Evolutionary conservation across 2,329 filamentous ascomycete genomes (phyloP).

Genomic region (Pseudogymnoascus sp.): DNA sequence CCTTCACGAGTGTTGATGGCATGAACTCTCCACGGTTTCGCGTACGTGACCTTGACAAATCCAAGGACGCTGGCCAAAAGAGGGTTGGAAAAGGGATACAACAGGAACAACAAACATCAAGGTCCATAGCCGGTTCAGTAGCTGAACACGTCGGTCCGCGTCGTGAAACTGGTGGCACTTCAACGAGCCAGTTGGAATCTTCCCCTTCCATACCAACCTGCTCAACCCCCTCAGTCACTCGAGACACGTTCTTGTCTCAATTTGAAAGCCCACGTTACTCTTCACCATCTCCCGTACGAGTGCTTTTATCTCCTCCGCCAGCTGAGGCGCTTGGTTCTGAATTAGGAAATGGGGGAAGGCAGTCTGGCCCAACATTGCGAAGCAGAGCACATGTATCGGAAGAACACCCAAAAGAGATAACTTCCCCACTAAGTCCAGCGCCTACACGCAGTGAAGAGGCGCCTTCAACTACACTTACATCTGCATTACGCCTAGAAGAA

Average conservation of each 20-base stretch:
- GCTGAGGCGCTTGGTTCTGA: neutral
- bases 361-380: neutral
- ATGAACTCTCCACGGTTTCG: neutral
- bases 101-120: neutral
- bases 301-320: neutral
- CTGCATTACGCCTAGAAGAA: neutral
- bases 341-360: neutral
- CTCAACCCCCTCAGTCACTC: neutral
- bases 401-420: neutral
- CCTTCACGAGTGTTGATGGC: constrained; percentile 3
- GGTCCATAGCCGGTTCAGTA: neutral
- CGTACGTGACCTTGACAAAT: neutral
- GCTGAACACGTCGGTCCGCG: too few species aligned
- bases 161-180: neutral
- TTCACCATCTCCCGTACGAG: neutral
- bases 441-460: neutral
- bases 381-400: neutral
- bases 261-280: neutral
- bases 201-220: neutral
- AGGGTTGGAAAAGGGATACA: neutral
- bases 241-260: neutral
- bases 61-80: too few species aligned
- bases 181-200: constrained; percentile 4
- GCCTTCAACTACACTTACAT: neutral
- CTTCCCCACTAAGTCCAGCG: neutral